Evolutionary conservation across 2,329 filamentous ascomycete genomes (phyloP).

Genomic region (Bertia moriformis): DNA sequence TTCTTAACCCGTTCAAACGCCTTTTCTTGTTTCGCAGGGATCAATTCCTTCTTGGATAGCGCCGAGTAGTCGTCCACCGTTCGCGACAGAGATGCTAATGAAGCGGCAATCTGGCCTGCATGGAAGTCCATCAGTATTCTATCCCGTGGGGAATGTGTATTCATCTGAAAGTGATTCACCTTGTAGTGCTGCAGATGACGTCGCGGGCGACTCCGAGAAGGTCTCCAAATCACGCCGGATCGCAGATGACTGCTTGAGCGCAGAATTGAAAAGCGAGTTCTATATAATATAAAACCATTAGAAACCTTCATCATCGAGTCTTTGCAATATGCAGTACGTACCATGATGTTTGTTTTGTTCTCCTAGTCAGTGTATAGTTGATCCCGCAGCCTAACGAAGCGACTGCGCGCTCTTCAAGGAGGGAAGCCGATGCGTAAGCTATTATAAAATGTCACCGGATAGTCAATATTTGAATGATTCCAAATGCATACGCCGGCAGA

Average conservation of each 20-base stretch:
- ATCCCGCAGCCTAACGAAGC: no score
- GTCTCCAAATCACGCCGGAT: conserved; percentile 50
- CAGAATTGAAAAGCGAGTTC: conserved; percentile 58
- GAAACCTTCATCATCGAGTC: no score
- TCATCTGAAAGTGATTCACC: conserved; percentile 5
- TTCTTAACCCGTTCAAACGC: conserved; percentile 49
- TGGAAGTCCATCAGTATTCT: conserved; percentile 1
- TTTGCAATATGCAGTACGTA: no score
- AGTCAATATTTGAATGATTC: no score
- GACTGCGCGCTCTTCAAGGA: no score
- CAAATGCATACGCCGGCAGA: no score
- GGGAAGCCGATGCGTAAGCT: no score
- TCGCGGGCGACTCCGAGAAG: conserved; percentile 37
- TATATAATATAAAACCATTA: no score
- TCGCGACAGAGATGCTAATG: conserved; percentile 49
- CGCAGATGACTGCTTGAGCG: conserved; percentile 51
- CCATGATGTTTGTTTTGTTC: no score
- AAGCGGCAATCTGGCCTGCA: conserved; percentile 40
- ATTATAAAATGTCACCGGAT: no score
- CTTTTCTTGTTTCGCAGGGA: conserved; percentile 52
- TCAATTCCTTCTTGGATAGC: conserved; percentile 48
- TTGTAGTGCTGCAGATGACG: conserved; percentile 34
- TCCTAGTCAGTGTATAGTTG: no score
- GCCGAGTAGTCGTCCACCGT: conserved; percentile 55
- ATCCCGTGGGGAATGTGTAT: neutral